Conservation (phyloP, 169 alveolate species). For the Eimeria praecox region DNA sequence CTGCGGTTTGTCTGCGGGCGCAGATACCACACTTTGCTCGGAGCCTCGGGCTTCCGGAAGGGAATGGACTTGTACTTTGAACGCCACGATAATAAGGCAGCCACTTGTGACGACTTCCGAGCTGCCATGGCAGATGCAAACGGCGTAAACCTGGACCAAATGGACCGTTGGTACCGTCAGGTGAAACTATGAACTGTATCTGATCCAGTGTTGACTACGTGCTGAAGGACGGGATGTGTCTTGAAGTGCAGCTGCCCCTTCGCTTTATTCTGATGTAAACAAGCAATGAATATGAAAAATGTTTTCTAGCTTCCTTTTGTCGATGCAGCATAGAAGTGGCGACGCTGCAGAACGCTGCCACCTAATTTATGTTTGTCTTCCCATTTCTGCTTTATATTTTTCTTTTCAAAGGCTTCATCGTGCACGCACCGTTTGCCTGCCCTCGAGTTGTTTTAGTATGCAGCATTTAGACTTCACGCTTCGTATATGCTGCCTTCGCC, state of each 20-base stretch:
- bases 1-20: neutral
- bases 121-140: conserved; percentile 95
- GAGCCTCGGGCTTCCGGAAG: conserved; percentile 94
- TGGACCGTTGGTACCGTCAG: conserved; percentile 94
- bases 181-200: conserved; percentile 60
- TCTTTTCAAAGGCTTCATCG: neutral
- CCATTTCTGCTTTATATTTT: neutral
- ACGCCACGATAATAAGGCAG: conserved; percentile 95
- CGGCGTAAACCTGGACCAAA: conserved; percentile 90
- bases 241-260: neutral
- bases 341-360: neutral
- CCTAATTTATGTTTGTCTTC: neutral
- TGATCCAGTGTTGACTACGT: neutral
- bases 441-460: neutral
- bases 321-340: neutral
- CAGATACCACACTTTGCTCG: conserved; percentile 90
- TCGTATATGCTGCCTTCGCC: neutral
- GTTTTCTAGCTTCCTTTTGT: neutral
- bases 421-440: neutral
- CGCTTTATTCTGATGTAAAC: neutral
- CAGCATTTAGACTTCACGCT: neutral
- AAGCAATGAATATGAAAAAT: neutral
- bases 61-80: conserved; percentile 95
- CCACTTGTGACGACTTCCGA: conserved; percentile 96
- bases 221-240: neutral